Base-by-base conservation (phyloP, 805 yeast species). In the Nakazawaea anatomiae region DNA sequence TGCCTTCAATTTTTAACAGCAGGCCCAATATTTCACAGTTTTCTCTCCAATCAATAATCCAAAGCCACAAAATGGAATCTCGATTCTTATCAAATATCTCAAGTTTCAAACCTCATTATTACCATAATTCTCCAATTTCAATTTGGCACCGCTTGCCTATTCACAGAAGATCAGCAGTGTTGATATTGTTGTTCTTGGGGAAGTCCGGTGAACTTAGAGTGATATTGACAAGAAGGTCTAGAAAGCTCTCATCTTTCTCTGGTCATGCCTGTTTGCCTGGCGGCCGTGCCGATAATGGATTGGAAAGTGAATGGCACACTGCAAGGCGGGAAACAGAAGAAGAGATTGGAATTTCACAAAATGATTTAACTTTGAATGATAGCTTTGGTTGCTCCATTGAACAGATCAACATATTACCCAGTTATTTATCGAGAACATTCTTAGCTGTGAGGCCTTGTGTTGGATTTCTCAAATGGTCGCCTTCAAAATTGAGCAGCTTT, bases 211-310 rank as follows among this genome's bases (percentile, higher is more conserved):
- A 89, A 57, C 66, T 90, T 18, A 67, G 92, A 42, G 95, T 89
- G 34, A 72, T 91, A 4, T 67, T 91, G 47, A 91, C 97, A 1
- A 83, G 86, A 58, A 68, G 98, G 54, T 82, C 95, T 3, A 73
- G 85, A 45, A 72, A 75, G 38, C 71, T 92, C 58, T 72, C 82
- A 46, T 79, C 79, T 48, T 91, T 90, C 68, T 86, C 94, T 0
- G 97, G 97, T 5, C 96, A 91, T 64, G 87, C 87, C 5, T 89
- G 97, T 1, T 72, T 91, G 7, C 98, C 98, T 4, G 98, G 98
- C 2, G 98, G 97, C 7, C 88, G 85, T 61, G 90, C 96, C 4
- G 97, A 91, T 64, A 61, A 57, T 41, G 80, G 76, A 0, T 70
- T 77, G 18, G 89, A 89, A 58, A 66, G 76, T 11, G 88, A 87